Base-by-base conservation (phyloP, 345 rosid genomes). In the Populus simonii region DNA sequence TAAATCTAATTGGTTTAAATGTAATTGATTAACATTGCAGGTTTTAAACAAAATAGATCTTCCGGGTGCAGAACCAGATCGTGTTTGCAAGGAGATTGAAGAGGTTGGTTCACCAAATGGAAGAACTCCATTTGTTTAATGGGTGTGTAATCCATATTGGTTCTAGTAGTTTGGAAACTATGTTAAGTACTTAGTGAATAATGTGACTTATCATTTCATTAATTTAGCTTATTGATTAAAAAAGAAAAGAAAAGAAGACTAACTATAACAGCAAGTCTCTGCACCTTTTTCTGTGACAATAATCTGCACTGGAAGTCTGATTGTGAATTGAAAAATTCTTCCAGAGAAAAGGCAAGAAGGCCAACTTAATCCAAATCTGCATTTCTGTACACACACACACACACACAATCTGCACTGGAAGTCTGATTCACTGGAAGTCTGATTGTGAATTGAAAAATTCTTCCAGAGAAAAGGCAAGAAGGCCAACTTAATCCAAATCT, bases 1-100 rank as follows among this genome's bases (percentile, higher is more conserved):
- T 53, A 53, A 17, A 18, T 53, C 23, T 53, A 53, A 1, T 51
- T 51, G 22, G 59, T 51, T 51, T 51, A 18, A 6, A 51, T 51
- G 1, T 51, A 6, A 51, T 2, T 1, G 9, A 5, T 53, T 20
- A 53, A 53, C 8, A 53, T 71, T 79, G 53, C 86, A 93, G 99
- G 99, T 96, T 70, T 81, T 96, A 83, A 93, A 96, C 91, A 96
- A 95, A 87, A 93, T 95, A 88, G 99, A 95, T 83, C 99, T 95
- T 81, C 99, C 98, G 57, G 97, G 99, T 38, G 98, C 99, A 59
- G 97, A 92, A 71, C 98, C 99, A 71, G 94, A 89, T 75, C 87
- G 88, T 67, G 93, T 96, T 74, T 63, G 85, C 79, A 85, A 78
- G 85, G 99, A 96, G 90, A 93, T 96, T 84, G 98, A 96, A 88